phyloP scores from a whole-genome alignment of 2,329 filamentous ascomycete genomes.

The Calycina marina region DNA sequence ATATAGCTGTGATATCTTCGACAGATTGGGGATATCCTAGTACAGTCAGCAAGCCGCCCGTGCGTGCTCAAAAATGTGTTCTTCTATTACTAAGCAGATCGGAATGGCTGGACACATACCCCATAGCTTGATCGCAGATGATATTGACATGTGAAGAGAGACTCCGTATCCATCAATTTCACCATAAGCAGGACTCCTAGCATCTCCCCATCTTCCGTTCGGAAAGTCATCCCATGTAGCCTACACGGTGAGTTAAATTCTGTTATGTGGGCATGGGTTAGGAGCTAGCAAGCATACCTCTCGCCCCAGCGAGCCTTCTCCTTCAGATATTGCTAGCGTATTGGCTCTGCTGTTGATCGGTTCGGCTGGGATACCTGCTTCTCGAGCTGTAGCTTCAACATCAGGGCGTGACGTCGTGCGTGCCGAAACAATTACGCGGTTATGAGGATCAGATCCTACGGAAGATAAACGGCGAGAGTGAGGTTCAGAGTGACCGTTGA shows the following conservation, averaged over 20 bases:
- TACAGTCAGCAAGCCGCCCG: too few species aligned
- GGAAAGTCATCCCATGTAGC: conserved; percentile 98
- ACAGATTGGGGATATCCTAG: conserved; percentile 46
- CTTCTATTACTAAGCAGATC: too few species aligned
- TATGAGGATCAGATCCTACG: conserved; percentile 71
- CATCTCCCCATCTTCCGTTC: conserved; percentile 90
- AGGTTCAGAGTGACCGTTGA: conserved; percentile 32
- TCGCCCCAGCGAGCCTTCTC: conserved; percentile 73
- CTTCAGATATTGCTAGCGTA: conserved; percentile 86
- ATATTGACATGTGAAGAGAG: conserved; percentile 80
- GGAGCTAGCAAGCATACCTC: conserved; percentile 30
- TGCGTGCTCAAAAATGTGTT: too few species aligned
- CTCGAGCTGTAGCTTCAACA: conserved; percentile 59
- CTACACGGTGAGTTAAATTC: neutral
- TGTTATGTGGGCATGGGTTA: neutral
- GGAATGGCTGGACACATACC: too few species aligned
- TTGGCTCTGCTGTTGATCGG: conserved; percentile 66
- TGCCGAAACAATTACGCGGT: conserved; percentile 69
- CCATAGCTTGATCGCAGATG: conserved; percentile 74
- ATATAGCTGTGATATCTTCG: conserved; percentile 65
- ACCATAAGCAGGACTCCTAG: conserved; percentile 82
- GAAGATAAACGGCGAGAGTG: conserved; percentile 27
- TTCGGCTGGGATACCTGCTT: conserved; percentile 62
- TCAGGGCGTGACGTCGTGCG: conserved; percentile 42
- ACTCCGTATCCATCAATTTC: conserved; percentile 98